Evolutionary conservation across 495 filamentous ascomycete genomes (phyloP), one percentile per base, ranked within the genome.

Genomic region (Hapsidospora chrysogenum): DNA sequence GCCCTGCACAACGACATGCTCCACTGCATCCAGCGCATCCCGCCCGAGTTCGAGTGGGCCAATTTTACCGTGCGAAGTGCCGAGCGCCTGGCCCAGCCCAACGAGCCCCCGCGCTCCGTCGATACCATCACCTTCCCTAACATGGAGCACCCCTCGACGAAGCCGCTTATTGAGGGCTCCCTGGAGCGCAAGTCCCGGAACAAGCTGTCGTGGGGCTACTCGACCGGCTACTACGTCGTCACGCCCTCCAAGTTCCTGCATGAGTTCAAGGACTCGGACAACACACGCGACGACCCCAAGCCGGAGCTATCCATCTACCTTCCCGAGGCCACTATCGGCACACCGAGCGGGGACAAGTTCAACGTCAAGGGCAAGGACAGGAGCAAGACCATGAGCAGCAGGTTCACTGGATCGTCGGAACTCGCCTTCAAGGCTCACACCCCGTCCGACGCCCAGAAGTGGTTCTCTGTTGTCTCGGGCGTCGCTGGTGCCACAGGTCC

Each of bases 231-330:
- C 63, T 97, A 93, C 48, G 86, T 87, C 31, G 73, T 96, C 18
- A 94, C 85, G 2, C 77, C 78, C 0, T 67, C 76, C 15, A 77
- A 79, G 41, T 97, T 78, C 56, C 61, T 97, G 31, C 89, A 96
- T 56, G 89, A 96, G 49, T 96, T 92, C 66, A 92, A 92, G 53
- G 83, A 87, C 47, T 76, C 76, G 50, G 87, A 97, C 54, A 78
- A 93, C 50, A 60, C 81, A 48, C 69, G 67, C 35, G 68, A 69
- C 44, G 92, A 97, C 40, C 85, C 87, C 5, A 54, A 60, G 17
- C 92, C 87, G 0, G 85, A 96, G 51, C 61, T 85, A 7, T 85
- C 79, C 16, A 75, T 97, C 36, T 97, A 85, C 52, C 72, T 97
- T 6, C 89, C 89, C 29, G 92, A 97, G 49, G 92, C 86, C 47